Base-by-base conservation (phyloP, 805 yeast genomes). In the Clavispora carvajalis region DNA sequence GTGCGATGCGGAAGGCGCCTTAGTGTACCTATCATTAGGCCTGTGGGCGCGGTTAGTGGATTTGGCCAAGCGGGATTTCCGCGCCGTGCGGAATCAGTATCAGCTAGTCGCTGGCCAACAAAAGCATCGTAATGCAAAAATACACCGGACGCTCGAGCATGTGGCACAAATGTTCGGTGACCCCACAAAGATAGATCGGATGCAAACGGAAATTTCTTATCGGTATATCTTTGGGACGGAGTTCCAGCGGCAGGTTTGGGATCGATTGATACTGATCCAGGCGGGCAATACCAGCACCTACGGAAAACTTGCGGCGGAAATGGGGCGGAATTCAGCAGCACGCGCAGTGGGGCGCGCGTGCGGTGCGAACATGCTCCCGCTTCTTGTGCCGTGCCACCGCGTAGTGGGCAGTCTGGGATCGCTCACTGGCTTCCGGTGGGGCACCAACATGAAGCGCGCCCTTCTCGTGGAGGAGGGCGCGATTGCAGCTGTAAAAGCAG, bases 361-460 rank as follows among this genome's bases (percentile, higher is more conserved):
- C 34, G 70, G 65, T 3, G 56, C 65, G 15, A 71, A 71, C 47
- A 57, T 55, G 19, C 47, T 71, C 9, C 67, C 73, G 2, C 34
- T 69, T 4, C 23, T 70, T 4, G 55, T 71, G 4, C 76, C 77
- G 1, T 71, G 76, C 47, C 76, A 71, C 49, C 51, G 74, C 36
- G 68, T 69, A 1, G 31, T 68, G 16, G 57, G 63, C 11, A 51
- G 52, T 6, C 43, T 45, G 22, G 61, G 62, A 5, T 54, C 53
- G 21, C 51, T 64, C 9, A 61, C 67, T 12, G 71, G 73, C 5
- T 72, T 60, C 48, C 53, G 62, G 37, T 69, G 65, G 61, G 74
- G 74, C 2, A 36, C 53, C 4, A 51, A 46, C 5, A 38, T 67
- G 34, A 71, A 71, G 48, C 38, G 19, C 30, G 38, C 28, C 33